Base-by-base conservation (phyloP, 139 green algal species). In the Medakamo hakoo region DNA sequence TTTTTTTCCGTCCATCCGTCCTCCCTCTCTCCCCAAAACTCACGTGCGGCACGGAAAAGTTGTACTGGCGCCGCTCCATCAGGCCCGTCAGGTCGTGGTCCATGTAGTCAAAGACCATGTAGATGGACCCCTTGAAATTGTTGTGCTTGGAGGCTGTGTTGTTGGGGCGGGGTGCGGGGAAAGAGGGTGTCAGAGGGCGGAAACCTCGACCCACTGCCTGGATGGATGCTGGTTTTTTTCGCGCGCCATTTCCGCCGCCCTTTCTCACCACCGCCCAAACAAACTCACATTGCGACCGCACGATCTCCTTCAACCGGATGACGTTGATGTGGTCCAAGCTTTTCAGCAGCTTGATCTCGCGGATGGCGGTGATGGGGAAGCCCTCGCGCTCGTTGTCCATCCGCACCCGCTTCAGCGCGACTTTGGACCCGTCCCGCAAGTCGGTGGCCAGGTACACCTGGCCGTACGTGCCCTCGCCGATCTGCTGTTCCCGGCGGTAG, bases 81-180 rank as follows among this genome's bases (percentile, higher is more conserved):
- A 98, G 75, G 23, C 93, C 93, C 0, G 91, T 94, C 52, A 99
- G 70, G 78, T 99, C 93, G 65, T 97, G 89, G 62, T 99, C 91
- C 71, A 95, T 94, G 75, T 96, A 99, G 72, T 99, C 93, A 78
- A 98, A 98, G 3, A 97, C 89, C 90, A 98, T 97, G 82, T 96
- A 99, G 59, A 99, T 95, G 72, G 75, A 85, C 28, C 93, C 90
- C 73, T 95, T 95, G 68, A 82, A 85, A 59, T 87, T 83, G 76
- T 94, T 95, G 69, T 69, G 75, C 29, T 84, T 76, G 72, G 83
- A 71, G 40, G 80, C 81, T 89, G 77, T 28, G 59, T 49, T 9
- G 22, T 14, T 22, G 56, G 70, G 55, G 30, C 5, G 21, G 3
- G 63, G 62, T 28, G 49, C 48, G 27, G 25, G 52, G 25, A 52